Evolutionary conservation across 805 yeast species (phyloP).

Genomic region (Ogataea thermomethanolica): DNA sequence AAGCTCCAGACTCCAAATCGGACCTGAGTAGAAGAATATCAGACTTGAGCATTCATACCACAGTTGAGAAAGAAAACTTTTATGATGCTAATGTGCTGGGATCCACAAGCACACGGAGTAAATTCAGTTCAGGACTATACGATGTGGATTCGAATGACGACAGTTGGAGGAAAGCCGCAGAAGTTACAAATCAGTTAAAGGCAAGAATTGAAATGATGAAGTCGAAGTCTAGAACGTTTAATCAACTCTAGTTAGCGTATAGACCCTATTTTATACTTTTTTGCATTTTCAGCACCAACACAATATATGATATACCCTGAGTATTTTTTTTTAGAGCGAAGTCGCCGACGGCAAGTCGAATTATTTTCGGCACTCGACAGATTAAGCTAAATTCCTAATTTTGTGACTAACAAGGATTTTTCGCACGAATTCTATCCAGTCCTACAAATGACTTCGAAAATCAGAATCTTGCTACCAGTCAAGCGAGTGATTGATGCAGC

Average conservation of each 20-base stretch:
- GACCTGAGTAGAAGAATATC: slow-evolving; percentile 34
- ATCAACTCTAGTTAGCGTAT: slow-evolving; percentile 13
- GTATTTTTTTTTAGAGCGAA: slow-evolving; percentile 2
- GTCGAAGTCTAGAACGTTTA: slow-evolving; percentile 42
- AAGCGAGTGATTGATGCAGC: slow-evolving; percentile 95
- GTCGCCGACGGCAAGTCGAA: slow-evolving; percentile 2
- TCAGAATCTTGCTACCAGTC: slow-evolving; percentile 84
- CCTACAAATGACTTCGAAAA: slow-evolving; percentile 41
- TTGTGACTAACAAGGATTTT: not conserved
- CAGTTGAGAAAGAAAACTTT: slow-evolving; percentile 24
- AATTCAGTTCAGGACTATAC: slow-evolving; percentile 24
- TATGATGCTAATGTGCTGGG: slow-evolving; percentile 17
- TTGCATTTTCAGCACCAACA: not conserved
- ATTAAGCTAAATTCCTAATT: not conserved
- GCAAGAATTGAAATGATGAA: slow-evolving; percentile 90
- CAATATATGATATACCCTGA: slow-evolving; percentile 1
- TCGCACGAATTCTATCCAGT: not conserved
- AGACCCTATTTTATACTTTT: not conserved
- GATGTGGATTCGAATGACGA: slow-evolving; percentile 51
- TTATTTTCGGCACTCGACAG: not conserved
- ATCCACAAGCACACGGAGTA: slow-evolving; percentile 14
- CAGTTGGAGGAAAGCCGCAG: slow-evolving; percentile 87
- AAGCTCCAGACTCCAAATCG: slow-evolving; percentile 9
- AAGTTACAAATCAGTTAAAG: slow-evolving; percentile 79
- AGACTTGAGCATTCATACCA: slow-evolving; percentile 31